phyloP scores from a whole-genome alignment of 2,329 filamentous ascomycete genomes.

The Periglandula ipomoeae region DNA sequence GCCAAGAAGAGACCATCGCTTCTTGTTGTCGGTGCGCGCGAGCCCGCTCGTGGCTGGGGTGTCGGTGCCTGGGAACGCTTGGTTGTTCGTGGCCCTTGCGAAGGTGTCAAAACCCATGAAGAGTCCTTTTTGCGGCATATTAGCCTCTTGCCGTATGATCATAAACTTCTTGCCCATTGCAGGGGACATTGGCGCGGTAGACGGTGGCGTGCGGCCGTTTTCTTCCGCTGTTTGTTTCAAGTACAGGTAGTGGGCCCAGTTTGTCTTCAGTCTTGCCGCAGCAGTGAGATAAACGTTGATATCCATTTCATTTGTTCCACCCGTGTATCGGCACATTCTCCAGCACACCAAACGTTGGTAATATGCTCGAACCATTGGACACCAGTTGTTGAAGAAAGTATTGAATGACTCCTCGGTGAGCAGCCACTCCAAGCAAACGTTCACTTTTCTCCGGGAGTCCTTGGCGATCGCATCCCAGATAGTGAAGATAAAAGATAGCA shows the following conservation, averaged over 20 bases:
- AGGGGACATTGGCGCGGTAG: constrained; percentile 73
- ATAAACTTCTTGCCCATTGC: constrained; percentile 79
- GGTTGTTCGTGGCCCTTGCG: constrained; percentile 17
- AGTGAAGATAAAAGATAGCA: constrained; percentile 72
- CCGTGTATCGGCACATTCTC: constrained; percentile 72
- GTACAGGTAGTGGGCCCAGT: constrained; percentile 74
- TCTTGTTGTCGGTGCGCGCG: constrained; percentile 38
- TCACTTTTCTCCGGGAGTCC: constrained; percentile 57
- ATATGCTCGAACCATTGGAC: constrained; percentile 88
- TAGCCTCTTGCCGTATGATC: constrained; percentile 73
- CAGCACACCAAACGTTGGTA: constrained; percentile 87
- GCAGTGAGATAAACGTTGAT: constrained; percentile 61
- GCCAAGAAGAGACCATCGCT: constrained; percentile 53
- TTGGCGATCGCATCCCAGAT: constrained; percentile 66
- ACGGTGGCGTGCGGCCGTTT: constrained; percentile 47
- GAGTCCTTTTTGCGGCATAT: constrained; percentile 36
- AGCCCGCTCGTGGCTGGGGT: constrained; percentile 16
- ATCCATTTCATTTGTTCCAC: constrained; percentile 55
- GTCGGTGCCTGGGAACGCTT: constrained; percentile 15
- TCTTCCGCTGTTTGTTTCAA: constrained; percentile 58
- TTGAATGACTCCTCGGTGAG: constrained; percentile 68
- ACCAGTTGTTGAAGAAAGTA: constrained; percentile 86
- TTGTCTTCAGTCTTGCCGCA: constrained; percentile 56
- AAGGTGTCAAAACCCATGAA: constrained; percentile 42
- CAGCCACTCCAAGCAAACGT: constrained; percentile 66